phyloP scores from a whole-genome alignment of 495 filamentous ascomycete genomes.

The Talaromyces liani region DNA sequence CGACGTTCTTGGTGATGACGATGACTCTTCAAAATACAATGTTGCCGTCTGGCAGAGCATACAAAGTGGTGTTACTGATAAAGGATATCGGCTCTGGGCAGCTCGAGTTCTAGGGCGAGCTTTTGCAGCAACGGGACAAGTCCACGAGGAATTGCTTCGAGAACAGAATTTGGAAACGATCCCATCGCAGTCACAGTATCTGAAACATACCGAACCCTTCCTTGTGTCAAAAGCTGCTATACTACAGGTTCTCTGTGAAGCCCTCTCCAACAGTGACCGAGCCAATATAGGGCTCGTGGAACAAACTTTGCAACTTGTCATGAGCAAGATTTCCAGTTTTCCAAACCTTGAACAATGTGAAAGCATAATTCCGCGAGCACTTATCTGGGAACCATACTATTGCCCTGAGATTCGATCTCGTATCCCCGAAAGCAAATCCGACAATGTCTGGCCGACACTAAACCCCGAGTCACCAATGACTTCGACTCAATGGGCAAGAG shows the following conservation, averaged over 20 bases:
- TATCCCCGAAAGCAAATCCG: not conserved
- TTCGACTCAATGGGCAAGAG: constrained; percentile 53
- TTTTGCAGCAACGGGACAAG: constrained; percentile 66
- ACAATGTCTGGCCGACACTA: constrained; percentile 9
- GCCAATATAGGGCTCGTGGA: constrained; percentile 68
- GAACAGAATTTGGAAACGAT: constrained; percentile 25
- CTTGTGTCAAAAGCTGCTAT: constrained; percentile 43
- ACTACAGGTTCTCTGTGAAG: constrained; percentile 56
- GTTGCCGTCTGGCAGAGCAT: constrained; percentile 69
- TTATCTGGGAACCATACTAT: constrained; percentile 38
- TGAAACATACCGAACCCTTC: constrained; percentile 9
- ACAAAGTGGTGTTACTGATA: constrained; percentile 48
- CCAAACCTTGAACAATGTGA: constrained; percentile 43
- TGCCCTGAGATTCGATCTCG: constrained; percentile 23
- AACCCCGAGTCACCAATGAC: constrained; percentile 11
- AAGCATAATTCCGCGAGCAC: constrained; percentile 29
- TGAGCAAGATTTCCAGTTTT: constrained; percentile 45
- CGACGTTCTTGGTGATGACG: constrained; percentile 57
- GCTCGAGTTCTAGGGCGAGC: constrained; percentile 76
- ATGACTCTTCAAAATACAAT: constrained; percentile 50
- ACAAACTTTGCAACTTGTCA: constrained; percentile 61
- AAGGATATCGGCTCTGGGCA: constrained; percentile 74
- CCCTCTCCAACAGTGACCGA: constrained; percentile 57
- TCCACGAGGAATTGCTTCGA: constrained; percentile 33
- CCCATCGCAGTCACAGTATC: not conserved